Percentiles rank a stretch among this genome's conserved stretches.
Conservation (phyloP, 371 early-diverging fungal genomes). For the Mortierella sp. region DNA sequence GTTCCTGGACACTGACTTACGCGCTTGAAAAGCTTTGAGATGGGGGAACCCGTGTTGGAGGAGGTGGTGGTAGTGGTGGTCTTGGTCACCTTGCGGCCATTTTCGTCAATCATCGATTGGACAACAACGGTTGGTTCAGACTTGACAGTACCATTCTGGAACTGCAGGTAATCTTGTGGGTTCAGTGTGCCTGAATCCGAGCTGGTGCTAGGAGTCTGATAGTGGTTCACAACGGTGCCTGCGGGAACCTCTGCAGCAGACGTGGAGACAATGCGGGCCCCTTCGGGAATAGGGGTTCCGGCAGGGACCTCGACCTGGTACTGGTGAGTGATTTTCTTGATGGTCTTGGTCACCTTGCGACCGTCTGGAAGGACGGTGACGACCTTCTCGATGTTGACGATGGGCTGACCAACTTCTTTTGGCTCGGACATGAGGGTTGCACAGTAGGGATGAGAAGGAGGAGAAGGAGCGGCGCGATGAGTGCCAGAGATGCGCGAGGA, state of each 20-base stretch:
- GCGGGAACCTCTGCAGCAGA: constrained; percentile 13
- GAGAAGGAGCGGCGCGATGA: not conserved
- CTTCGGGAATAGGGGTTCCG: constrained; percentile 45
- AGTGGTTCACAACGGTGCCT: not conserved
- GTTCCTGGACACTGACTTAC: constrained; percentile 33
- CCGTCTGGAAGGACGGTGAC: constrained; percentile 48
- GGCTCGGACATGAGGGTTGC: constrained; percentile 24
- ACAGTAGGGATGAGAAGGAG: not conserved
- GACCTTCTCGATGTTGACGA: constrained; percentile 37
- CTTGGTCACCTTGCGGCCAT: constrained; percentile 52
- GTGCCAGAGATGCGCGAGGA: not conserved
- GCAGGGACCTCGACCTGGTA: constrained; percentile 50
- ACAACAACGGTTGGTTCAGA: constrained; percentile 44
- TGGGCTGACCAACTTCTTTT: constrained; percentile 43
- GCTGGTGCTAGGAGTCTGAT: no score
- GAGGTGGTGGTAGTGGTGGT: constrained; percentile 43
- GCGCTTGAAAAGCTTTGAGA: constrained; percentile 47
- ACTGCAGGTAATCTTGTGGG: constrained; percentile 15
- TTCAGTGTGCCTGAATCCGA: not conserved
- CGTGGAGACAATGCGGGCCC: constrained; percentile 42
- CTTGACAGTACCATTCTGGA: constrained; percentile 14
- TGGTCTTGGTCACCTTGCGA: constrained; percentile 48
- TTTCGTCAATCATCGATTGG: constrained; percentile 21
- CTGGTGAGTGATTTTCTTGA: constrained; percentile 42
- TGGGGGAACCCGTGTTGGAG: constrained; percentile 25